Evolutionary conservation across 2,329 filamentous ascomycete genomes (phyloP), one percentile per base, ranked within the genome.

Genomic region (Alternaria sp.): DNA sequence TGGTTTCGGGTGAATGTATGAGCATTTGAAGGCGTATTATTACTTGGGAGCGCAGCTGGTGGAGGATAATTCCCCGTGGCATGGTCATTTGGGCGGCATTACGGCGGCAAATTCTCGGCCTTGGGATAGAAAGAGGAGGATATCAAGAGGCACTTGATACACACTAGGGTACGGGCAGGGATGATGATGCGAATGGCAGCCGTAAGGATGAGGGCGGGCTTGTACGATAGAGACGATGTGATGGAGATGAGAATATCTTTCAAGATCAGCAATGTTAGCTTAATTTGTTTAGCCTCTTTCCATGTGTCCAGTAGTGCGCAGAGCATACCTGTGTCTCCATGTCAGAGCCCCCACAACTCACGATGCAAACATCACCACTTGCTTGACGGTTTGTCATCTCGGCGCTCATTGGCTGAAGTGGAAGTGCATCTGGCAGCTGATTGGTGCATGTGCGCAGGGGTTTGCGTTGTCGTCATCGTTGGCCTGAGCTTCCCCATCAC

Each of bases 381-480:
- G 33, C 24, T 40, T 26, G 17, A 14, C 31, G 8, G 44, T 41
- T 46, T 41, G 29, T 58, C 58, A 54, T 49, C 54, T 14, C 26
- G 13, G 13, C 10, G 14, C 39, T 49, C 29, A 63, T 61, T 61
- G 60, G 61, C 33, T 51, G 31, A 9, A 9, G 5, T 6, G 14
- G 3, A 0, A 4, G 8, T 17, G 8, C 31, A 23, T 39, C 41
- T 64, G 56, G 57, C 56, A 64, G 59, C 28, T 66, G 24, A 69
- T 69, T 69, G 65, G 67, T 51, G 41, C 24, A 50, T 26, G 51
- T 34, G 45, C 41, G 54, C 65, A 56, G 56, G 65, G 60, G 42
- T 60, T 3, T 17, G 13, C 21, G 44, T 56, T 62, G 67, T 69
- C 65, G 66, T 69, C 57, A 62, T 63, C 45, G 53, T 50, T 44